These are phyloP conservation scores for Candida vaughaniae DNA, from an alignment of 805 yeast species.

Conservation along the genomic window DNA sequence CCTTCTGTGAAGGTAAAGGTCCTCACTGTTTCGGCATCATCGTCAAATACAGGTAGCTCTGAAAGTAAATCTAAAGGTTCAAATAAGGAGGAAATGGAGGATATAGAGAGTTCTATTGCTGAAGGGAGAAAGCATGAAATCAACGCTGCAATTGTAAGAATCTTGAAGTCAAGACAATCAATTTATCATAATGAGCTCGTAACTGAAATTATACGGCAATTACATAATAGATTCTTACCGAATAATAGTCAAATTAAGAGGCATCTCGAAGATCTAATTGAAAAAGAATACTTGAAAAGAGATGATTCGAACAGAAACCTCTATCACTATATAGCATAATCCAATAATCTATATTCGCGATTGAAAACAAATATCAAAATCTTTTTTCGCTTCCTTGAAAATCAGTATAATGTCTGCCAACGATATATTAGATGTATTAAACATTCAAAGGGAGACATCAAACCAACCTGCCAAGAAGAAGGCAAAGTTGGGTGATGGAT, in stretches of 20 bases:
- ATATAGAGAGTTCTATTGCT: conserved; percentile 55
- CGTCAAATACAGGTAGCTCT: conserved; percentile 7
- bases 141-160: conserved; percentile 84
- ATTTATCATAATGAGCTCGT: conserved; percentile 64
- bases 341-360: neutral
- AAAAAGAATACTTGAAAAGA: conserved; percentile 77
- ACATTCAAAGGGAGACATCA: conserved; percentile 53
- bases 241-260: conserved; percentile 64
- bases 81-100: conserved; percentile 50
- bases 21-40: conserved; percentile 52
- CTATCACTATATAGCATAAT: conserved; percentile 67
- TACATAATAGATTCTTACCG: conserved; percentile 66
- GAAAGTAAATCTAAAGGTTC: conserved; percentile 22
- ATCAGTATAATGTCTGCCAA: conserved; percentile 29
- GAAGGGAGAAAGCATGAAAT: conserved; percentile 66
- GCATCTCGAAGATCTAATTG: conserved; percentile 71
- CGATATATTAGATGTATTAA: conserved; percentile 76
- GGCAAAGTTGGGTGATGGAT: conserved; percentile 24
- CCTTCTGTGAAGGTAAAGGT: conserved; percentile 72
- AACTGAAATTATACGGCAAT: conserved; percentile 60
- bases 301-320: conserved; percentile 57
- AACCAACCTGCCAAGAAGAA: conserved; percentile 43
- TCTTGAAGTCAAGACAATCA: conserved; percentile 74
- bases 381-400: neutral
- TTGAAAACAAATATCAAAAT: too few relatives aligned